A percentile compares a stretch with the other conserved stretches of the same genome.
Conservation (phyloP, 441 rosid genomes). For the Raphanus hybrid region DNA sequence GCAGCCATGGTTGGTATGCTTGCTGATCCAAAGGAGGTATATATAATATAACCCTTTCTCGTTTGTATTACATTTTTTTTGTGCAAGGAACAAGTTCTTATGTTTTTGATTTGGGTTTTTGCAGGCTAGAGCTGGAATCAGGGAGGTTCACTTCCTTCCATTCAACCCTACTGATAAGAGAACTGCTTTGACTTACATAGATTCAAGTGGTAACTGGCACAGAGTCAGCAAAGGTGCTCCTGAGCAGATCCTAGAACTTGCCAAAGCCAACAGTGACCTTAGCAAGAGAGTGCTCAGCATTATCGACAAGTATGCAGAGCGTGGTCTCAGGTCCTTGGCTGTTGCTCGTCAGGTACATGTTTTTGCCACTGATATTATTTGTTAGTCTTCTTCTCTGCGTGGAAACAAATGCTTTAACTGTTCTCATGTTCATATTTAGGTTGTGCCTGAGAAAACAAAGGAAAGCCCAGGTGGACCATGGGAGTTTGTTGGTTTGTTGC, state of each 20-base stretch:
- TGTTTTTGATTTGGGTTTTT: too few relatives aligned
- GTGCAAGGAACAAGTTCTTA: too few relatives aligned
- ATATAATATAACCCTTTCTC: too few relatives aligned
- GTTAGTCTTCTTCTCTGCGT: not conserved
- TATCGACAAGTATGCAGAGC: conserved; percentile 75
- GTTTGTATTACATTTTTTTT: too few relatives aligned
- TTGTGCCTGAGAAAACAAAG: conserved; percentile 59
- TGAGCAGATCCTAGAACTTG: conserved; percentile 67
- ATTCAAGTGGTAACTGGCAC: conserved; percentile 57
- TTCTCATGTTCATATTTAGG: conserved; percentile 33
- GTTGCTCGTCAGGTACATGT: conserved; percentile 60
- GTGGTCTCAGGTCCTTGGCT: conserved; percentile 82
- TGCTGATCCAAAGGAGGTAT: conserved; percentile 61
- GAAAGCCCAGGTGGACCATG: conserved; percentile 66
- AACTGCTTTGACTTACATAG: conserved; percentile 62
- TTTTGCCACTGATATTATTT: conserved; percentile 10
- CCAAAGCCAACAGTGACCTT: conserved; percentile 52
- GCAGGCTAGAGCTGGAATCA: conserved; percentile 57
- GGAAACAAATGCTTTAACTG: conserved; percentile 3
- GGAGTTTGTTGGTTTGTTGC: conserved; percentile 68
- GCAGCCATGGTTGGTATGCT: conserved; percentile 64
- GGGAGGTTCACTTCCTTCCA: conserved; percentile 71
- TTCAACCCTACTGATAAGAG: conserved; percentile 66
- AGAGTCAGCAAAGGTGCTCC: conserved; percentile 72
- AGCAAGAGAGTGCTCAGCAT: conserved; percentile 59